phyloP scores from a whole-genome alignment of 2,329 filamentous ascomycete genomes.

The Sarocladium strictum region DNA sequence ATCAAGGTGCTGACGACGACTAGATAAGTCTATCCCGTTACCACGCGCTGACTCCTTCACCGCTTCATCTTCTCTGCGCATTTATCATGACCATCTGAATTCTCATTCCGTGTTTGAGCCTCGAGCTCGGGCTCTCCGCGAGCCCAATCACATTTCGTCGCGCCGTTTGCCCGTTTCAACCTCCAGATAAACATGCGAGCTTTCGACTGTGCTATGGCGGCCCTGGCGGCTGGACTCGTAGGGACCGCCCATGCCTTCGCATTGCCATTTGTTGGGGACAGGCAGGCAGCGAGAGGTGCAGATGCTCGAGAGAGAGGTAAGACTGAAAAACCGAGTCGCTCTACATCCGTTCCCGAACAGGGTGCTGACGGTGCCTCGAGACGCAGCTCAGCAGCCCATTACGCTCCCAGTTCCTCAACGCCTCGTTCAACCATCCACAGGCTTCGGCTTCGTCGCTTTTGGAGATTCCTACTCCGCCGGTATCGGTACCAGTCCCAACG shows the following conservation, averaged over 20 bases:
- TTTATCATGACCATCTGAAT: neutral
- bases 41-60: neutral
- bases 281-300: neutral
- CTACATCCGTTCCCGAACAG: neutral
- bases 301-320: too few species aligned
- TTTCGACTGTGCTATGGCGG: neutral
- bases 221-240: neutral
- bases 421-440: slow-evolving; percentile 14
- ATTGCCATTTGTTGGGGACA: neutral
- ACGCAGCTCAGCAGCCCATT: neutral
- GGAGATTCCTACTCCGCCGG: slow-evolving; percentile 44
- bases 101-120: neutral
- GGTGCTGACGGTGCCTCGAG: neutral
- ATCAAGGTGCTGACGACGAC: neutral
- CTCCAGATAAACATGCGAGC: neutral
- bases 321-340: too few species aligned
- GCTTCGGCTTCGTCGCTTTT: slow-evolving; percentile 38
- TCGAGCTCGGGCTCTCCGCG: neutral
- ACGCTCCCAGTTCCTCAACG: neutral
- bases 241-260: neutral
- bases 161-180: neutral
- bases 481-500: slow-evolving; percentile 38
- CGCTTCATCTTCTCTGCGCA: too few species aligned
- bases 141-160: neutral
- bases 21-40: neutral